phyloP scores from a whole-genome alignment of 2,329 filamentous ascomycete genomes.

The Cytospora chrysosperma region DNA sequence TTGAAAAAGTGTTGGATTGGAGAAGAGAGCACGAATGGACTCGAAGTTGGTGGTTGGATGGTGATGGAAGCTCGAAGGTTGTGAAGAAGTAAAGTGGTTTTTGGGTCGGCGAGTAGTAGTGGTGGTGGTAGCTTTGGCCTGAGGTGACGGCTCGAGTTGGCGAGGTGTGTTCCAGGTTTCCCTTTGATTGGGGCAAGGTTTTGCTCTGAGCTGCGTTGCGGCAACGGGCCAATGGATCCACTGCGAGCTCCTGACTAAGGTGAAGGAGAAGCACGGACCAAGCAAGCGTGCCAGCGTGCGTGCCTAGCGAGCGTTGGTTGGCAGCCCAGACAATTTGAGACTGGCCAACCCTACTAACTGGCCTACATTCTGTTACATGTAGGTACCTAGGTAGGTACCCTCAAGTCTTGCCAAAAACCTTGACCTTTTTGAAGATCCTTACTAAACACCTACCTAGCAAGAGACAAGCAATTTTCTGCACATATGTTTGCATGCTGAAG shows the following conservation, averaged over 20 bases:
- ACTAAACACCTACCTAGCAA: no score
- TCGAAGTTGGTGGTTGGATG: slow-evolving; percentile 20
- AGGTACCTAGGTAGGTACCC: no score
- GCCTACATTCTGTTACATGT: no score
- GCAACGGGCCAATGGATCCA: slow-evolving; percentile 24
- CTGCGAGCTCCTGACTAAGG: not conserved
- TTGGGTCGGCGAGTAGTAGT: slow-evolving; percentile 10
- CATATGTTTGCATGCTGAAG: no score
- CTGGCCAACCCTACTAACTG: no score
- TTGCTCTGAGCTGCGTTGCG: slow-evolving; percentile 36
- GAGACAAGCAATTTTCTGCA: no score
- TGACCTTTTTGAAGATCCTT: no score
- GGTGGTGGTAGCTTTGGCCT: slow-evolving; percentile 24
- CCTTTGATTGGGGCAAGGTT: slow-evolving; percentile 42
- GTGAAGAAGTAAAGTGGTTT: slow-evolving; percentile 12
- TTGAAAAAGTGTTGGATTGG: slow-evolving; percentile 24
- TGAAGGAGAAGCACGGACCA: slow-evolving; percentile 5
- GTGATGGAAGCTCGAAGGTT: slow-evolving; percentile 16
- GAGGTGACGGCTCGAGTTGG: slow-evolving; percentile 24
- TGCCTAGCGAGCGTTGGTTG: not conserved
- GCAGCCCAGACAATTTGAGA: no score
- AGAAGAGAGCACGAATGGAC: slow-evolving; percentile 9
- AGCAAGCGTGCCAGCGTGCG: not conserved
- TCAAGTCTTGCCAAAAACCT: no score
- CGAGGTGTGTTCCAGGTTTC: slow-evolving; percentile 40